Percentiles rank a stretch among this genome's conserved stretches.
Conservation (phyloP, 805 yeast genomes). For the Monosporozyma aquatica region DNA sequence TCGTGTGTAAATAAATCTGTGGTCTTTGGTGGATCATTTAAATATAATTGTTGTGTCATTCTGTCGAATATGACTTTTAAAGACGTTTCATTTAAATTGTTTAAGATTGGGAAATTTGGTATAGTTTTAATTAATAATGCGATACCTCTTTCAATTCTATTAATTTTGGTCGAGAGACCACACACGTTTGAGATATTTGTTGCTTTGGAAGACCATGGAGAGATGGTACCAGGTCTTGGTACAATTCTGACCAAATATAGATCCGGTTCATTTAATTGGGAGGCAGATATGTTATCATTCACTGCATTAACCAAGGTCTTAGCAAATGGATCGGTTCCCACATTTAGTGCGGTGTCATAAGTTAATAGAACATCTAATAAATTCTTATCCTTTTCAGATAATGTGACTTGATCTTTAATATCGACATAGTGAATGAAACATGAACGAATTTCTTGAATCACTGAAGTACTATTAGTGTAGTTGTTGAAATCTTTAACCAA, state of each 20-base stretch:
- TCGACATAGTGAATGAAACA: constrained; percentile 77
- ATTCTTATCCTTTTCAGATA: constrained; percentile 33
- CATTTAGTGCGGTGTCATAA: constrained; percentile 63
- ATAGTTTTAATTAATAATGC: constrained; percentile 63
- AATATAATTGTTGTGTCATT: constrained; percentile 77
- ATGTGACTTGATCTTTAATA: constrained; percentile 29
- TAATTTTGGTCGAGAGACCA: constrained; percentile 62
- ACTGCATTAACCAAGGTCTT: constrained; percentile 23
- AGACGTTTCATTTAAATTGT: constrained; percentile 44
- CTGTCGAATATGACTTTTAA: constrained; percentile 77
- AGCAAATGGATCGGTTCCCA: constrained; percentile 32
- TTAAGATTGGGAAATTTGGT: constrained; percentile 58
- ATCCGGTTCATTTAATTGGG: constrained; percentile 28
- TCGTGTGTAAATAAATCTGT: constrained; percentile 72
- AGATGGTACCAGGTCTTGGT: constrained; percentile 92
- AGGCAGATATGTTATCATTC: constrained; percentile 13
- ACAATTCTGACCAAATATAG: constrained; percentile 62
- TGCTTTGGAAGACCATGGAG: constrained; percentile 99
- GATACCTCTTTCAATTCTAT: constrained; percentile 85
- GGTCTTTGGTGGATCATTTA: constrained; percentile 52
- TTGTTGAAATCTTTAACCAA: constrained; percentile 65
- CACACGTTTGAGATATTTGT: constrained; percentile 87
- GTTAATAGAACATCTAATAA: constrained; percentile 56
- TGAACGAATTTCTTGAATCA: constrained; percentile 62
- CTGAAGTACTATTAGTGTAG: constrained; percentile 51